phyloP scores from a whole-genome alignment of 2,329 filamentous ascomycete genomes.

The Aspergillus sp. region DNA sequence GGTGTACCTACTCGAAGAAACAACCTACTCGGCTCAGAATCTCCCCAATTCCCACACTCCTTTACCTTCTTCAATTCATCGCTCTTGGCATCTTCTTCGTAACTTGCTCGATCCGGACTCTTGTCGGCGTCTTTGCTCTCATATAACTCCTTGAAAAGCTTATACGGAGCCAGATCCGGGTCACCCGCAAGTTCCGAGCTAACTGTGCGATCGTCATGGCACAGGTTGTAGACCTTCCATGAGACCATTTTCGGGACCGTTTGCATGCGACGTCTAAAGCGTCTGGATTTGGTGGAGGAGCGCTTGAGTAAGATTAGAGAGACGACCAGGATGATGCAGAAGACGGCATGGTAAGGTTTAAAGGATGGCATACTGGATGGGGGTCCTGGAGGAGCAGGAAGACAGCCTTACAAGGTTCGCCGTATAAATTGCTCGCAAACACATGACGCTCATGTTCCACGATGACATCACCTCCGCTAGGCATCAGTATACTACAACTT shows the following conservation, averaged over 20 bases:
- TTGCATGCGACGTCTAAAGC: background rate
- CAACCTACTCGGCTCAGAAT: constrained; percentile 62
- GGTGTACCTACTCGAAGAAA: constrained; percentile 57
- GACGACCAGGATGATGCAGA: background rate
- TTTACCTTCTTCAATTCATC: constrained; percentile 56
- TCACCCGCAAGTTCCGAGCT: constrained; percentile 57
- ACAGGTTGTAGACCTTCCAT: constrained; percentile 49
- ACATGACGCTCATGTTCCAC: too few relatives aligned
- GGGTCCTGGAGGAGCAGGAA: too few relatives aligned
- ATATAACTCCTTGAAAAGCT: constrained; percentile 60
- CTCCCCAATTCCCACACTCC: constrained; percentile 68
- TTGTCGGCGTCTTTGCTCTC: constrained; percentile 30
- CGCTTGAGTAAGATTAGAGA: background rate
- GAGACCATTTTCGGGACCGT: constrained; percentile 2
- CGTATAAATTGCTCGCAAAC: background rate
- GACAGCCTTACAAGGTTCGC: background rate
- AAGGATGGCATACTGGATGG: background rate
- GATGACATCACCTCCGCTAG: too few relatives aligned
- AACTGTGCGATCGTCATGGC: constrained; percentile 56
- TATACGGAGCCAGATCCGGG: constrained; percentile 52
- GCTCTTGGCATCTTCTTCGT: constrained; percentile 18
- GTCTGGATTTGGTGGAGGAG: background rate
- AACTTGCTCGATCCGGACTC: constrained; percentile 23
- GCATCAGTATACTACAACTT: too few relatives aligned
- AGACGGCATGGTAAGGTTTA: background rate